Base-by-base conservation (phyloP, 2,329 filamentous ascomycete species). In the Elsinoe necatrix region DNA sequence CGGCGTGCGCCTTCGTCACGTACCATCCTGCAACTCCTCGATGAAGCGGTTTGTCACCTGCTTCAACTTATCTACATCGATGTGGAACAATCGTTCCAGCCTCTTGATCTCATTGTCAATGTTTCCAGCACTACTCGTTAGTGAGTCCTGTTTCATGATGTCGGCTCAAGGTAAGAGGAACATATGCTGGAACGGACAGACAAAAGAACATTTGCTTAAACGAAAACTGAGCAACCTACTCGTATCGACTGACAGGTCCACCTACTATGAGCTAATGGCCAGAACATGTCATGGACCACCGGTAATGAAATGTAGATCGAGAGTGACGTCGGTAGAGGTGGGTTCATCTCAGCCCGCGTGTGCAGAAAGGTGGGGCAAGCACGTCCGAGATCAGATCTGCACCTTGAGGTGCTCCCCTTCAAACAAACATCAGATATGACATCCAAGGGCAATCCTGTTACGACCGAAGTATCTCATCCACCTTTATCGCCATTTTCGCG, bases 1-100 rank as follows among this genome's bases (percentile, higher is more conserved):
- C 37, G 57, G 23, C 35, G 41, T 34, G 57, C 56, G 27, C 47
- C 42, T n/a, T 47, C 59, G 60, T 45, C 6, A 18, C 54, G 3
- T 70, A 87, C 87, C 89, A 73, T 93, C 93, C 60, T 84, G 80
- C 51, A 97, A 81, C 75, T 96, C 92, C 31, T 80, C 80, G 42
- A 91, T 79, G 69, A 96, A 96, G 68, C 92, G 90, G 51, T 85
- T 77, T 23, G 89, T 90, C 65, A 96, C 89, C 61, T 85, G 71
- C 79, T 95, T 96, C 56, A 96, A 81, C 75, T 87, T 93, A 23
- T 79, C 73, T 0, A 78, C 77, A 62, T 85, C 80, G 42, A 95
- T 82, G 3, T 83, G 85, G 71, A 96, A 95, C 54, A 85, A 72
- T 55, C 87, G 79, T 75, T 96, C 91, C 18, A 96, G 80, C 61